phyloP scores from a whole-genome alignment of 495 filamentous ascomycete genomes.

The Aspergillus bertholletiae region DNA sequence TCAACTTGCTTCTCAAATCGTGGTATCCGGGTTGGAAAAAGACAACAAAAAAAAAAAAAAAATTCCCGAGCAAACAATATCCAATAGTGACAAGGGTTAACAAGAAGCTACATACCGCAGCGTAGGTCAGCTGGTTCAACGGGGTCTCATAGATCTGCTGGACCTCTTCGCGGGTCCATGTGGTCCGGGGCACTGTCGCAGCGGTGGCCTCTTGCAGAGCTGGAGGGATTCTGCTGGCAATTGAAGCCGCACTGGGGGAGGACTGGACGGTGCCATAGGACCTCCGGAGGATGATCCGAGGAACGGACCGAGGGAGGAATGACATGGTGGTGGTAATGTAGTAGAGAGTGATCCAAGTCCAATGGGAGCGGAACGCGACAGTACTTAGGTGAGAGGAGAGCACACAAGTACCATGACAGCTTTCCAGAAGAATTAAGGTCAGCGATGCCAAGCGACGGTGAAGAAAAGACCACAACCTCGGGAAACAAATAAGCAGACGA shows the following conservation, averaged over 20 bases:
- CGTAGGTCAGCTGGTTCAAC: conserved; percentile 70
- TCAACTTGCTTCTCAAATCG: background rate
- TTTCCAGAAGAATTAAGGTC: background rate
- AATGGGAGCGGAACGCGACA: background rate
- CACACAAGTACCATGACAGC: background rate
- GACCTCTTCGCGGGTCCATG: conserved; percentile 78
- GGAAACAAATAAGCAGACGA: conserved; percentile 3
- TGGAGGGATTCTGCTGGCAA: conserved; percentile 32
- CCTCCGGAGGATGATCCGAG: conserved; percentile 25
- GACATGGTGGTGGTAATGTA: conserved; percentile 23
- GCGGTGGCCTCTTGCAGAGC: conserved; percentile 52
- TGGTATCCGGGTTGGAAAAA: too few relatives aligned
- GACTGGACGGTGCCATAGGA: conserved; percentile 46
- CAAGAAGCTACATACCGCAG: conserved; percentile 52
- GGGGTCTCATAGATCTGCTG: conserved; percentile 71
- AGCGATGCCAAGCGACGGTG: background rate
- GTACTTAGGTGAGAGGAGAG: background rate
- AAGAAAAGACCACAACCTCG: conserved; percentile 4
- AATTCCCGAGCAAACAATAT: too few relatives aligned
- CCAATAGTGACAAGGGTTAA: background rate
- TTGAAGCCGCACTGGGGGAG: conserved; percentile 28
- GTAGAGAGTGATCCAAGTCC: background rate
- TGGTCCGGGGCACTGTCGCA: conserved; percentile 56
- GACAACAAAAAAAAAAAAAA: background rate
- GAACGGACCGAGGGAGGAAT: conserved; percentile 24